Conservation (phyloP, 2,329 filamentous ascomycete species). For the Xylaria arbuscula region DNA sequence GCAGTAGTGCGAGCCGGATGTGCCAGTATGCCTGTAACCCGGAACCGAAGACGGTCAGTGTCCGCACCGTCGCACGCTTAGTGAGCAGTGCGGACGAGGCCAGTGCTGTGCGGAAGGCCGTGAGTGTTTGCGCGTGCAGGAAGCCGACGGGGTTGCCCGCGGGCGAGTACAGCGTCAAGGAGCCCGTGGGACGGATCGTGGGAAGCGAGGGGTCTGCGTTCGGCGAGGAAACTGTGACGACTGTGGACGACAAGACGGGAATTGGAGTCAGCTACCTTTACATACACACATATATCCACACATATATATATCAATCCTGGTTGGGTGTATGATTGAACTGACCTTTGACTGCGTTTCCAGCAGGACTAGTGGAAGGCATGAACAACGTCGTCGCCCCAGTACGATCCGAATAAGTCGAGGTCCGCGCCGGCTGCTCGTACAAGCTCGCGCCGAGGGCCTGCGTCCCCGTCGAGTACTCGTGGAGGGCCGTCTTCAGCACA, state of each 20-base stretch:
- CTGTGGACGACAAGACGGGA: conserved; percentile 50
- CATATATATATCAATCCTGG: neutral
- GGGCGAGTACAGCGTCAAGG: conserved; percentile 74
- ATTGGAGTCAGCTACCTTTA: conserved; percentile 20
- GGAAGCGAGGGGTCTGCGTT: conserved; percentile 48
- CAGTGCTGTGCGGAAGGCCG: conserved; percentile 83
- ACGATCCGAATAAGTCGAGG: conserved; percentile 58
- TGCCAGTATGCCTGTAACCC: conserved; percentile 97
- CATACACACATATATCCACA: too few relatives aligned
- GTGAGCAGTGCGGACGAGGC: conserved; percentile 74
- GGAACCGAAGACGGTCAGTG: conserved; percentile 84
- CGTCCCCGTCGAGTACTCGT: conserved; percentile 70
- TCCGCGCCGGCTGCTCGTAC: conserved; percentile 67
- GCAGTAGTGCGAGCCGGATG: conserved; percentile 81
- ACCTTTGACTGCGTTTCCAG: conserved; percentile 76
- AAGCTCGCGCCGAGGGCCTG: conserved; percentile 56
- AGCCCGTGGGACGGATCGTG: conserved; percentile 67
- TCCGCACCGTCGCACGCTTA: conserved; percentile 76
- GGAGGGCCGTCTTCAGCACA: conserved; percentile 63
- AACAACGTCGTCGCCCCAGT: conserved; percentile 73
- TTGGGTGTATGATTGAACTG: conserved; percentile 24
- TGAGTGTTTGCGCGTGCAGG: conserved; percentile 78
- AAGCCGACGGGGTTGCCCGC: conserved; percentile 73
- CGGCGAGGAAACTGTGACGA: conserved; percentile 70
- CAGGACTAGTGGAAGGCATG: conserved; percentile 75